Base-by-base conservation (phyloP, 768 basidiomycete species). In the Serendipita indica region DNA sequence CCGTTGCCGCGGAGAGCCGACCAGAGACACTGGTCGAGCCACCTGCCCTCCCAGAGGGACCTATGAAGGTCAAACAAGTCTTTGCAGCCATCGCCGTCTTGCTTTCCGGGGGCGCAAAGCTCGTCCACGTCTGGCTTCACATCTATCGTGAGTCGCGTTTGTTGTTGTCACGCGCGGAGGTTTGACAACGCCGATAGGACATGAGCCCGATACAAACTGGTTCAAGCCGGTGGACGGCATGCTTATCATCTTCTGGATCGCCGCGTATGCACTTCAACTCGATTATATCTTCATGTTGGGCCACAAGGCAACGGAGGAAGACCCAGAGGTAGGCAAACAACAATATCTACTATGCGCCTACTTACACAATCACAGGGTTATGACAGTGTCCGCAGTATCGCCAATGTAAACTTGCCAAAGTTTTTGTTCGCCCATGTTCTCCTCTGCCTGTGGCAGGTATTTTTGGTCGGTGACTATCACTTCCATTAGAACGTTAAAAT, bases 201-300 rank as follows among this genome's bases (percentile, higher is more conserved):
- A 54, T 22, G 49, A 54, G n/a, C 25, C 32, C 0, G 49, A 54
- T 54, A 54, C 4, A 30, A 33, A 54, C 49, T 54, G 49, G 49
- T 54, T 20, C n/a, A 54, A 28, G 25, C 49, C 49, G 32, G 49
- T 54, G 10, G 25, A 27, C 25, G 49, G 49, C 49, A 54, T 54
- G 49, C 49, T 54, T 30, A 54, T 54, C 25, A 54, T 54, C n/a
- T 54, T 28, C 49, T 54, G 49, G 49, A 27, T 54, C 25, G 49
- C 22, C 30, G 49, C 25, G n/a, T 54, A 54, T 54, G 49, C 49
- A 25, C 25, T 54, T 22, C 49, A 54, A 54, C 4, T 54, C 49
- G 49, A 54, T 28, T 54, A 25, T 54, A 28, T 54, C 49, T 54
- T 22, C 30, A 54, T 54, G 49, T 30, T 54, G 22, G 49, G 49